These are phyloP conservation scores for Nannochloris sp. DNA, from an alignment of 139 green algal species.

Conservation along the genomic window DNA sequence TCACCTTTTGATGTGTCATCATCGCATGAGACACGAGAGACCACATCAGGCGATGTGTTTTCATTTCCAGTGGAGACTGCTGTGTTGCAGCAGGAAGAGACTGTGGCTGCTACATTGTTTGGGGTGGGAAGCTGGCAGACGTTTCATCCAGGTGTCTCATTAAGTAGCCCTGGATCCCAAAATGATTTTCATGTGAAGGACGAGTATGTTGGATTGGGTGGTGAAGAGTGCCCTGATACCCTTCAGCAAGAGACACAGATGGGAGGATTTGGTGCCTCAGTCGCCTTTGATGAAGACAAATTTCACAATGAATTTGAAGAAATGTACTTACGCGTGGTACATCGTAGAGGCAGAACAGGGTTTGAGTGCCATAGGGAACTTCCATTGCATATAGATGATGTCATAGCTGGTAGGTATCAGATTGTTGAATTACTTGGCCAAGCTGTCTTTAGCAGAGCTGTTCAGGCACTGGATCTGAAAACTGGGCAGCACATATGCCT, in stretches of 20 bases:
- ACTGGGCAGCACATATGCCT: constrained; percentile 82
- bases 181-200: too few species aligned
- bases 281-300: constrained; percentile 36
- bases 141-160: background rate
- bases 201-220: too few species aligned
- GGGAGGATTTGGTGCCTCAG: constrained; percentile 4
- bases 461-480: constrained; percentile 85
- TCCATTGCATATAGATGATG: constrained; percentile 63
- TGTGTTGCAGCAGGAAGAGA: background rate
- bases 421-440: constrained; percentile 84
- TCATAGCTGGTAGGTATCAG: constrained; percentile 87
- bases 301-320: constrained; percentile 61
- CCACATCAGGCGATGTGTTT: background rate
- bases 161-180: too few species aligned
- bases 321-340: constrained; percentile 63
- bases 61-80: background rate
- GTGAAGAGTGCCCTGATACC: too few species aligned
- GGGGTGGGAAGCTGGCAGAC: background rate
- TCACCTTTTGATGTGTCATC: too few species aligned
- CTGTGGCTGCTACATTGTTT: background rate
- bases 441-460: constrained; percentile 89
- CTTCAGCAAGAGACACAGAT: background rate
- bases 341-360: constrained; percentile 55
- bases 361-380: constrained; percentile 93
- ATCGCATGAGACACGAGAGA: too few species aligned